Evolutionary conservation across 2,329 filamentous ascomycete genomes (phyloP).

Genomic region (Huntiella omanensis): DNA sequence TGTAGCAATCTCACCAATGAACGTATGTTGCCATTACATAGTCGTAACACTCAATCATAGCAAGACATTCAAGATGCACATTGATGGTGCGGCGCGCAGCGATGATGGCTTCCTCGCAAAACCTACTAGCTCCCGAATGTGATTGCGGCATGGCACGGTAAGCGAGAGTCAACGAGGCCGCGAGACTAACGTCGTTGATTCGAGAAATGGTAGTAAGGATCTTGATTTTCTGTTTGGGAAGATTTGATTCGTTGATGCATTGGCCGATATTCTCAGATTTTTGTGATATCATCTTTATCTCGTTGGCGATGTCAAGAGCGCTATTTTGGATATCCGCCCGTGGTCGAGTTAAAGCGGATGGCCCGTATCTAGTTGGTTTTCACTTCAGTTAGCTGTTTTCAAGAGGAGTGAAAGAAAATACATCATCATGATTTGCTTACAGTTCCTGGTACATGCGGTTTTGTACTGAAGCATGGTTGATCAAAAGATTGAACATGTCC

Average conservation of each 20-base stretch:
- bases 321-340: slow-evolving; percentile 22
- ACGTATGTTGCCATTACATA: slow-evolving; percentile 29
- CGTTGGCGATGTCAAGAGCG: slow-evolving; percentile 21
- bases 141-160: slow-evolving; percentile 32
- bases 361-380: slow-evolving; percentile 26
- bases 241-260: too few relatives aligned
- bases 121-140: slow-evolving; percentile 23
- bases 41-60: slow-evolving; percentile 22
- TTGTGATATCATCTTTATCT: slow-evolving; percentile 21
- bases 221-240: too few relatives aligned
- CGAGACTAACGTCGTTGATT: slow-evolving; percentile 26
- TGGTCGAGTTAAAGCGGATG: slow-evolving; percentile 23
- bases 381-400: not conserved
- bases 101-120: slow-evolving; percentile 30
- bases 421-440: slow-evolving; percentile 13
- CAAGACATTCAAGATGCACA: slow-evolving; percentile 27
- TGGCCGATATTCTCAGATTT: slow-evolving; percentile 19
- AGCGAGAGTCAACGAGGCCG: slow-evolving; percentile 30
- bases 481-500: slow-evolving; percentile 32
- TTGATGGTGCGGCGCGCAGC: slow-evolving; percentile 30
- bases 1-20: slow-evolving; percentile 26
- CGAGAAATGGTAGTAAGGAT: too few relatives aligned
- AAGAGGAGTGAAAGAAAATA: too few relatives aligned
- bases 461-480: slow-evolving; percentile 35
- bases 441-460: slow-evolving; percentile 37